Evolutionary conservation across 176 grass and related monocot genomes (phyloP), one percentile per base, ranked within the genome.

Genomic region (Raddia distichophylla): DNA sequence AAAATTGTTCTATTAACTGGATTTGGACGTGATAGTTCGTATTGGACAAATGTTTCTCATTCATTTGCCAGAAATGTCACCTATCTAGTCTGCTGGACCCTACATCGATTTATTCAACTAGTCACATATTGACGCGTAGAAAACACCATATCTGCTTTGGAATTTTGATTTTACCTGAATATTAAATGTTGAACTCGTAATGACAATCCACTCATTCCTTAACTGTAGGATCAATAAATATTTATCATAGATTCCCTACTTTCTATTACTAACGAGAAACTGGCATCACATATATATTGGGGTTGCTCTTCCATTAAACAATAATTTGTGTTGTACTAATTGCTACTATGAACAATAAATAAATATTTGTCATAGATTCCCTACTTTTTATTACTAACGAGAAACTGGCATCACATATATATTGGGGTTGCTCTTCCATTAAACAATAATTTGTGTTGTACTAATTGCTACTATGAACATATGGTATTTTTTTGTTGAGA

Each of bases 171-270:
- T 69, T 67, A 66, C 42, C 18, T 40, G 20, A 13, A 48, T 73
- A 46, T 89, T 62, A 62, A 75, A 47, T 66, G 69, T 1, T 40
- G 64, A 32, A 27, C 33, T 27, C 63, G 69, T 53, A 68, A 45
- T 14, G 8, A 48, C 27, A 65, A 3, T 33, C 11, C 32, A 45
- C 11, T 67, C 16, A n/a, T 70, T 81, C 20, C 9, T 57, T 64
- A 71, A 64, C 3, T 11, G 3, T 82, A 35, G 27, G 42, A 33
- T 57, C 40, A 37, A 8, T 27, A 20, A 22, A 63, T 57, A 32
- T 71, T 71, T 63, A 22, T 35, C 15, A 52, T n/a, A 42, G 17
- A 16, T 14, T 56, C 50, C 20, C 0, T 35, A 50, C 59, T 11
- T 68, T 45, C 4, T 75, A 58, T 17, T 67, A 10, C 3, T 71